Evolutionary conservation across 106 monocot species (phyloP).

Genomic region (Dactylorhiza incarnata): DNA sequence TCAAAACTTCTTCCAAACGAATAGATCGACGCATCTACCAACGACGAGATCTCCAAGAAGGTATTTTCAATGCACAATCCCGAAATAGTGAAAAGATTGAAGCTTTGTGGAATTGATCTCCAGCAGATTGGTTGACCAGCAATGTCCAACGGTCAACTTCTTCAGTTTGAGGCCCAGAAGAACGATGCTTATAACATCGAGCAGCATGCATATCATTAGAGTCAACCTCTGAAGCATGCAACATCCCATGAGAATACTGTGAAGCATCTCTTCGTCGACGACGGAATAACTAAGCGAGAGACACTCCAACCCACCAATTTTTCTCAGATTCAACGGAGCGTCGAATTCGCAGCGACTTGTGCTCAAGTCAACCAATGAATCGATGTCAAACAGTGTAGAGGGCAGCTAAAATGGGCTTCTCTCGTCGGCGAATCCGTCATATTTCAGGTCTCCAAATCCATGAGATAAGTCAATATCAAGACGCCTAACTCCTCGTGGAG

Average conservation of each 20-base stretch:
- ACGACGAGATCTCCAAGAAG: conserved; percentile 18
- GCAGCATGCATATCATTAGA: conserved; percentile 5
- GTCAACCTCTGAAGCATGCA: conserved; percentile 6
- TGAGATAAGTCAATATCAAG: conserved; percentile 35
- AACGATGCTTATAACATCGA: conserved; percentile 1
- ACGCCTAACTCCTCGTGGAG: conserved; percentile 20
- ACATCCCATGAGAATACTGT: background rate
- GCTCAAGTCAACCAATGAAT: conserved; percentile 20
- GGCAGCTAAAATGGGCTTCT: conserved; percentile 11
- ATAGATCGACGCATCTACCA: conserved; percentile 30
- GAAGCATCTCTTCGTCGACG: conserved; percentile 4
- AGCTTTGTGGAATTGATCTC: conserved; percentile 18
- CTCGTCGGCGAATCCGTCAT: conserved; percentile 3
- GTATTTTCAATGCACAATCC: background rate
- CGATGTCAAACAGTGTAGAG: conserved; percentile 9
- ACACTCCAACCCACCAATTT: conserved; percentile 3
- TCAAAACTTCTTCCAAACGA: conserved; percentile 9
- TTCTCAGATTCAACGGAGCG: background rate
- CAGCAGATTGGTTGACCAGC: background rate
- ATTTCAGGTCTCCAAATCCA: background rate
- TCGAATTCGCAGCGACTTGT: conserved; percentile 8
- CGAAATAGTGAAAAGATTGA: conserved; percentile 9
- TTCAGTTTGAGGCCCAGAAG: conserved; percentile 3
- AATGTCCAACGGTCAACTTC: conserved; percentile 14
- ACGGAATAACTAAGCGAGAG: conserved; percentile 4